A percentile compares a stretch with the other conserved stretches of the same genome.
Conservation (phyloP, 192 early-diverging fungal species). For the Geosiphon pyriformis region DNA sequence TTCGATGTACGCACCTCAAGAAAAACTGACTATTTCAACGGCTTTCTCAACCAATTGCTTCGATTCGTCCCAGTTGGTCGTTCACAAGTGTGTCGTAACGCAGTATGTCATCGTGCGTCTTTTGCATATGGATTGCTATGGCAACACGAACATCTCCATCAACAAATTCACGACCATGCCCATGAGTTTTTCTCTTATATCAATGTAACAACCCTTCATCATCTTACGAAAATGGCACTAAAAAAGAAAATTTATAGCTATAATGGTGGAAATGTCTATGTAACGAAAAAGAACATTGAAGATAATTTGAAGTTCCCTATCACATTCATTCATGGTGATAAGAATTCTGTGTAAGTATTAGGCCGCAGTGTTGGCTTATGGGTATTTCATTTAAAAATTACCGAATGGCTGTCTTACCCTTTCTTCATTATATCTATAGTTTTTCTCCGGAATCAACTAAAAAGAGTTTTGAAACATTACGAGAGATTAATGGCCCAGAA, state of each 20-base stretch:
- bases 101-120: conserved; percentile 34
- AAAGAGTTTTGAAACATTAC: conserved; percentile 11
- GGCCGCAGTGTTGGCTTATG: background rate
- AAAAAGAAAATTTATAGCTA: conserved; percentile 25
- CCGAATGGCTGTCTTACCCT: background rate
- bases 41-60: conserved; percentile 28
- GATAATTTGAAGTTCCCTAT: conserved; percentile 33
- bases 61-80: conserved; percentile 32
- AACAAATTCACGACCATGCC: conserved; percentile 35
- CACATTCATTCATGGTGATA: conserved; percentile 34
- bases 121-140: conserved; percentile 33
- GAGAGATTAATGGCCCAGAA: background rate
- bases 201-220: conserved; percentile 32
- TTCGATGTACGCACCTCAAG: conserved; percentile 22
- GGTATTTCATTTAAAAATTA: background rate
- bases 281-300: conserved; percentile 27
- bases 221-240: conserved; percentile 18
- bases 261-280: conserved; percentile 27
- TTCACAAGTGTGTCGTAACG: conserved; percentile 35
- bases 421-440: background rate
- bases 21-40: conserved; percentile 28
- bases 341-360: conserved; percentile 34
- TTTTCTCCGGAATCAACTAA: conserved; percentile 6
- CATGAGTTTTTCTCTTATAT: conserved; percentile 30
- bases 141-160: conserved; percentile 36